Evolutionary conservation across 1,284 basidiomycete species (phyloP).

Genomic region (Pulchroboletus neoregius): DNA sequence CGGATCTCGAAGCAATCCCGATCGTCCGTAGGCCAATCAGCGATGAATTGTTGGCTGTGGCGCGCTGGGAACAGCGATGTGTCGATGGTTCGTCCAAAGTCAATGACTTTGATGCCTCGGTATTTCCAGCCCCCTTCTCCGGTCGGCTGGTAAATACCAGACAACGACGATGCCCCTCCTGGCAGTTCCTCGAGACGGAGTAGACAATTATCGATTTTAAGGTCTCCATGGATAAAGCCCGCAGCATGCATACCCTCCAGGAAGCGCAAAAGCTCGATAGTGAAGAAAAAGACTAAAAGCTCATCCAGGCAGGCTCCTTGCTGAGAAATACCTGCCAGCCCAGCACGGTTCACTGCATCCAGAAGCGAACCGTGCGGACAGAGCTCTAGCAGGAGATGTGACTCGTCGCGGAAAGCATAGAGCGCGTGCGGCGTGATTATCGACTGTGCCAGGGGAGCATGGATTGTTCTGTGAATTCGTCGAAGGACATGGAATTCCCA

Average conservation of each 20-base stretch:
- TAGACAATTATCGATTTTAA: conserved; percentile 99
- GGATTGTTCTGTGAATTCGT: conserved; percentile 67
- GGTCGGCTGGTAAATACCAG: conserved; percentile 65
- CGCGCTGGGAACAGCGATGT: conserved; percentile 67
- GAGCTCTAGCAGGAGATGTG: conserved; percentile 84
- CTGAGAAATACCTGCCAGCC: conserved; percentile 62
- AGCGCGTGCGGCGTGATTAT: conserved; percentile 74
- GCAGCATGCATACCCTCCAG: conserved; percentile 79
- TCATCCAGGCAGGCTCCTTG: conserved; percentile 88
- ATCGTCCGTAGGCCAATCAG: conserved; percentile 86
- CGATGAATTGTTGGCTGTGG: conserved; percentile 71
- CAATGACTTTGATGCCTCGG: conserved; percentile 92
- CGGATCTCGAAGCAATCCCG: conserved; percentile 91
- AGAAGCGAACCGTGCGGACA: conserved; percentile 91
- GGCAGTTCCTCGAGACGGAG: conserved; percentile 84
- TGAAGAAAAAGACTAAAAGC: conserved; percentile 92
- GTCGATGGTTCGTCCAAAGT: conserved; percentile 95
- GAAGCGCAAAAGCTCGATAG: conserved; percentile 82
- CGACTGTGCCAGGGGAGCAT: conserved; percentile 52
- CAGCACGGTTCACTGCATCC: conserved; percentile 87
- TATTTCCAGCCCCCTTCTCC: conserved; percentile 81
- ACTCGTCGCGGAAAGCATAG: conserved; percentile 86
- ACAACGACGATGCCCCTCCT: conserved; percentile 68
- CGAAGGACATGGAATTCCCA: conserved; percentile 95
- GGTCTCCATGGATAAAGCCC: conserved; percentile 94